Percentiles rank a stretch among this genome's conserved stretches.
Conservation (phyloP, 2,329 filamentous ascomycete genomes). For the Colletotrichum noveboracense region DNA sequence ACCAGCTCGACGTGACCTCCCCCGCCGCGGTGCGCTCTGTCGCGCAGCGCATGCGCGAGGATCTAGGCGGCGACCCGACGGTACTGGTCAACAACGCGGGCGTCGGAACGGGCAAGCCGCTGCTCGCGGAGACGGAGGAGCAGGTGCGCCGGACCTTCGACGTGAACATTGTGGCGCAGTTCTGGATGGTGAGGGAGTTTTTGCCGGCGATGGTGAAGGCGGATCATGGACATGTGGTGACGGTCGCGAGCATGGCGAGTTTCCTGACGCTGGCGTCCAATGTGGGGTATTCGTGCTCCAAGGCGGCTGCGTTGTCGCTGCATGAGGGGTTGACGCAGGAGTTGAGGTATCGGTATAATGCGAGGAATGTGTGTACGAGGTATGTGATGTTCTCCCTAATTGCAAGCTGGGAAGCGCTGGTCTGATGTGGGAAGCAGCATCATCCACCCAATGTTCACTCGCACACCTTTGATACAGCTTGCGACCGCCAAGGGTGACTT, state of each 20-base stretch:
- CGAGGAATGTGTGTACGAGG: constrained; percentile 20
- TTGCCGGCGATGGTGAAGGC: not conserved
- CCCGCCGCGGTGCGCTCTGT: constrained; percentile 38
- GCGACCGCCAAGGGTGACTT: not conserved
- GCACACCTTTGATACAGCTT: not conserved
- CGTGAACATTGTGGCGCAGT: not conserved
- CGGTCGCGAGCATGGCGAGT: not conserved
- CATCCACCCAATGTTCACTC: not conserved
- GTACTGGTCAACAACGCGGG: constrained; percentile 41
- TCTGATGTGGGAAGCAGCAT: not conserved
- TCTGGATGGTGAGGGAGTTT: not conserved
- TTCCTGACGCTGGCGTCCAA: not conserved
- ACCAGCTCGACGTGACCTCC: not conserved
- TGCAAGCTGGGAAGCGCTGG: not conserved
- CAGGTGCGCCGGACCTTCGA: not conserved
- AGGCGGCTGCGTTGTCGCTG: not conserved
- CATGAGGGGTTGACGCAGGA: not conserved
- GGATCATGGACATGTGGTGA: not conserved
- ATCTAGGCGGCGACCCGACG: constrained; percentile 36
- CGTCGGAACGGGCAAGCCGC: constrained; percentile 32
- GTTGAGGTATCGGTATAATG: not conserved
- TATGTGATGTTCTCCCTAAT: not conserved
- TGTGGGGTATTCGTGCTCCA: not conserved
- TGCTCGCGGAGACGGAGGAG: not conserved
- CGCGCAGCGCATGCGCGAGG: constrained; percentile 44